Conservation (phyloP, 1,284 basidiomycete species). For the Leccinum cinnamomeum region DNA sequence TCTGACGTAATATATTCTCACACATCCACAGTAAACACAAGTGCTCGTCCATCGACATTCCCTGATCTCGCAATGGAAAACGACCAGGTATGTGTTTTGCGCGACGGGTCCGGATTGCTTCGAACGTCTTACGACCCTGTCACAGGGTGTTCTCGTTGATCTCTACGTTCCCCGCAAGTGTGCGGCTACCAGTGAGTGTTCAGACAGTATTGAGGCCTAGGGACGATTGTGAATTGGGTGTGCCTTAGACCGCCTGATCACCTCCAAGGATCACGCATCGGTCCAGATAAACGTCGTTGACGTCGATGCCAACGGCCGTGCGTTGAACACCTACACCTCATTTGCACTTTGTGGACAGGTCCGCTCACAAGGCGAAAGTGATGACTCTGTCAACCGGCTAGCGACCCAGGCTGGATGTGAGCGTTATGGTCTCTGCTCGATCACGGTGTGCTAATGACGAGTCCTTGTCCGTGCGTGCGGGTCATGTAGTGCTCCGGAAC, state of each 20-base stretch:
- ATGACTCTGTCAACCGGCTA: conserved; percentile 96
- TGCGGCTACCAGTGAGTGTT: conserved; percentile 84
- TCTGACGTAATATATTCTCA: conserved; percentile 31
- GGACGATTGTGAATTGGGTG: conserved; percentile 5
- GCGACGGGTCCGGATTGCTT: not conserved
- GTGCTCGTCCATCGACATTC: conserved; percentile 2
- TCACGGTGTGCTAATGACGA: conserved; percentile 4
- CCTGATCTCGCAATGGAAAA: conserved; percentile 64
- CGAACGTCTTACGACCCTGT: conserved; percentile 1
- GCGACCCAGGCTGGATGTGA: conserved; percentile 94
- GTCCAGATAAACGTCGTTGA: conserved; percentile 96
- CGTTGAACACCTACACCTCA: conserved; percentile 83
- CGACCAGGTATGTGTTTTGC: conserved; percentile 59
- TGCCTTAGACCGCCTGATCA: conserved; percentile 85
- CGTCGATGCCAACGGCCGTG: conserved; percentile 92
- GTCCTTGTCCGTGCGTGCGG: conserved; percentile 8
- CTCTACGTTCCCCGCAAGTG: conserved; percentile 99
- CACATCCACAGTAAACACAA: conserved; percentile 14
- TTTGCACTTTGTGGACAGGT: conserved; percentile 96
- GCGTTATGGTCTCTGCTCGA: conserved; percentile 39
- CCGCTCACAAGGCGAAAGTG: conserved; percentile 92
- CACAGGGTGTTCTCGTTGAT: conserved; percentile 96
- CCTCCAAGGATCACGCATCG: conserved; percentile 98
- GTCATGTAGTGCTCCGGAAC: conserved; percentile 62
- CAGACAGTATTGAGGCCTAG: conserved; percentile 1